Evolutionary conservation across 495 filamentous ascomycete genomes (phyloP), one percentile per base, ranked within the genome.

Genomic region (Penicillium chermesinum): DNA sequence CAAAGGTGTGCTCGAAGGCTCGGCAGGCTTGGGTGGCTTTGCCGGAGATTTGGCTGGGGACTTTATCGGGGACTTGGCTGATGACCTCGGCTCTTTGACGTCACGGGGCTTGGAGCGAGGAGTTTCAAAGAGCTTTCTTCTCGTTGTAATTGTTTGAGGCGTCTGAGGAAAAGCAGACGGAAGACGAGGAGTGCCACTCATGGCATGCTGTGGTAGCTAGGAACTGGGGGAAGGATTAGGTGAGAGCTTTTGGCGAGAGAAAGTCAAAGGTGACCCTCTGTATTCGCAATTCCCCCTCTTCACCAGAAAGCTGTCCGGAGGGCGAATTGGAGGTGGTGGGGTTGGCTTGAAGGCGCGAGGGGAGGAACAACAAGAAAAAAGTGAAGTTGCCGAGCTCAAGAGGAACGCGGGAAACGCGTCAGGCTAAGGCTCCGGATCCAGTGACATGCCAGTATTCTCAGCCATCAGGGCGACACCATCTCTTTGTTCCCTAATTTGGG

Each of bases 181-280:
- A 63, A 87, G 77, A 64, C 79, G 79, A 61, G 84, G 84, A 73
- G 84, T 88, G 60, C 74, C 77, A 74, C 78, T 83, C 85, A 87
- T 88, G 69, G 79, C 79, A 83, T 79, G 65, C 65, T 76, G 69
- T 66, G 62, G 60, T 64, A 51, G 53, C 57, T 41, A 53, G 57
- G 38, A 37, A 41, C 44, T 47, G 39, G 34, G 18, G 49, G 34
- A 17, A 21, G 6, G 43, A 33, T 17, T 16, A 34, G 9, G 12
- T 17, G 21, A 16, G 13, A 34, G 14, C 25, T 20, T 30, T 19
- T 27, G 34, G 25, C 1, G 19, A 36, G 32, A 36, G 34, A 37
- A 25, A 44, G 10, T 30, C 25, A 30, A 30, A 30, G 25, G 25
- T 30, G 25, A 10, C 25, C 25, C 10, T 10, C 10, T 10, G 25